These are phyloP conservation scores for Phytophthora syringae DNA, from an alignment of 352 stramenopile species.

Conservation along the genomic window DNA sequence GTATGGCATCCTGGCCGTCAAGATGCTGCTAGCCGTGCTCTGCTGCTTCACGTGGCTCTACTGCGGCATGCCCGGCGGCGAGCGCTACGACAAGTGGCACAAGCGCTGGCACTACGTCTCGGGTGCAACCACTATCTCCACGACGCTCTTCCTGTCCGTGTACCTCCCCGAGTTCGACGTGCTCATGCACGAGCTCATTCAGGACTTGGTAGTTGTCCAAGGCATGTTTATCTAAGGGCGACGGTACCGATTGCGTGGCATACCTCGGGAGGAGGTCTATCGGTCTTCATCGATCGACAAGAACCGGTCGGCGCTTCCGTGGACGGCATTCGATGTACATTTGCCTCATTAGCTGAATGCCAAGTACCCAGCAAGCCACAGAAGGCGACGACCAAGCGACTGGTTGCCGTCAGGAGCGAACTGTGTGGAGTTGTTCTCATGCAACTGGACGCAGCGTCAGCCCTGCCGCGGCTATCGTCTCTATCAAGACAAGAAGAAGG, in stretches of 20 bases:
- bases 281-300: too few species aligned
- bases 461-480: not conserved
- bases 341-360: constrained; percentile 3
- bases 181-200: constrained; percentile 75
- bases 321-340: constrained; percentile 7
- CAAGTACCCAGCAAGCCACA: not conserved
- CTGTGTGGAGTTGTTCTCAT: too few species aligned
- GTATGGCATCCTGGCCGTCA: constrained; percentile 78
- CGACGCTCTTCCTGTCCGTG: constrained; percentile 72
- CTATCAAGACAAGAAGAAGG: not conserved
- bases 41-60: constrained; percentile 86
- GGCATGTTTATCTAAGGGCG: constrained; percentile 51
- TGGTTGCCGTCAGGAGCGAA: too few species aligned
- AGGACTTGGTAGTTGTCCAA: constrained; percentile 60
- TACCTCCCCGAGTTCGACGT: constrained; percentile 85
- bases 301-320: not conserved
- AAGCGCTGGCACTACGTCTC: constrained; percentile 86
- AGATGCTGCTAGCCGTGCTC: constrained; percentile 55
- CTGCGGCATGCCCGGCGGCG: constrained; percentile 74
- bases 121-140: constrained; percentile 75
- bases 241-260: not conserved
- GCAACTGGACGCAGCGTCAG: not conserved
- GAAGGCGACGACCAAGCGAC: not conserved
- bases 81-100: constrained; percentile 84
- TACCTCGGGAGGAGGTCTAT: too few species aligned